Evolutionary conservation across 2,329 filamentous ascomycete species (phyloP).

Genomic region (Emmonsiellopsis sp.): DNA sequence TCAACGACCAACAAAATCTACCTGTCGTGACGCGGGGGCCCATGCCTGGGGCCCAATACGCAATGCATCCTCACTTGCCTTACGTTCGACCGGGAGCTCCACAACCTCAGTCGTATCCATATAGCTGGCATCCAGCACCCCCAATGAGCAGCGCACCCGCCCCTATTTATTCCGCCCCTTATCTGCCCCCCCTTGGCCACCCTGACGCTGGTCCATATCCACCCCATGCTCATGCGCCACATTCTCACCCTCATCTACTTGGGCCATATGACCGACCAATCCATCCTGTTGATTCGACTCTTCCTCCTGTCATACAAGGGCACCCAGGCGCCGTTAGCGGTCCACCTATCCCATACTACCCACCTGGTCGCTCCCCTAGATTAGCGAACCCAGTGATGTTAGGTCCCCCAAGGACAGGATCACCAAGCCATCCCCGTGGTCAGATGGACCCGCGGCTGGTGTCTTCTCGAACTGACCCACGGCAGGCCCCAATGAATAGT

Average conservation of each 20-base stretch:
- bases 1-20: constrained; percentile 72
- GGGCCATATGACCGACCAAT: constrained; percentile 25
- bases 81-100: constrained; percentile 38
- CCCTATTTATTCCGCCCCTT: constrained; percentile 26
- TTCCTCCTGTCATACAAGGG: constrained; percentile 17
- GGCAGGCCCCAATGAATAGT: constrained; percentile 15
- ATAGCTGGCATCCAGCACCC: constrained; percentile 37
- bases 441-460: constrained; percentile 26
- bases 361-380: constrained; percentile 19
- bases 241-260: constrained; percentile 17
- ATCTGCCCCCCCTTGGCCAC: constrained; percentile 26
- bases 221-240: constrained; percentile 20
- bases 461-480: constrained; percentile 23
- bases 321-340: constrained; percentile 15
- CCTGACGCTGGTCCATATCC: constrained; percentile 22
- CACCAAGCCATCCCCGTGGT: background rate
- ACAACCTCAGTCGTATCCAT: constrained; percentile 33
- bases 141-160: constrained; percentile 33
- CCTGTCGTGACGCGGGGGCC: constrained; percentile 71
- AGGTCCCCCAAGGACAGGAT: background rate
- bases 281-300: constrained; percentile 21
- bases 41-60: constrained; percentile 47
- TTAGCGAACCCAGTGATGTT: constrained; percentile 6
- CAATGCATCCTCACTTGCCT: constrained; percentile 44
- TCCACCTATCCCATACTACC: constrained; percentile 16